Evolutionary conservation across 495 filamentous ascomycete genomes (phyloP).

Genomic region (Chaetomium cochliodes): DNA sequence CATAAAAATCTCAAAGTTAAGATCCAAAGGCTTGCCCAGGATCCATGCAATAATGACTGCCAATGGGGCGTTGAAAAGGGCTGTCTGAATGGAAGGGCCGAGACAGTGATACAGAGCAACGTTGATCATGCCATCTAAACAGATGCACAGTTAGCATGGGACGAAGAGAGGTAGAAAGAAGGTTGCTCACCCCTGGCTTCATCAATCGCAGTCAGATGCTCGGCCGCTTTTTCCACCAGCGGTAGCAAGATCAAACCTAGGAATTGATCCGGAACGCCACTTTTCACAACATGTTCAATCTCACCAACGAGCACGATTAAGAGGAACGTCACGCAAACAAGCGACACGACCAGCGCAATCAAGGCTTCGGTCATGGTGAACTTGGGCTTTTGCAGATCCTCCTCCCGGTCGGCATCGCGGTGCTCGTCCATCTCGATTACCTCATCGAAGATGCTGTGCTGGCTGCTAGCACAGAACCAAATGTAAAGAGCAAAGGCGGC

Average conservation of each 20-base stretch:
- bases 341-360: not conserved
- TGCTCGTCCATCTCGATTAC: slow-evolving; percentile 2
- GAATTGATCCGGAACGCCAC: not conserved
- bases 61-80: not conserved
- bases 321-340: not conserved
- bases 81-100: not conserved
- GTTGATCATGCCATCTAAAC: not conserved
- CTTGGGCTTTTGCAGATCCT: not conserved
- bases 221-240: not conserved
- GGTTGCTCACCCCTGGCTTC: not conserved
- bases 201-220: slow-evolving; percentile 1
- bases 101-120: not conserved
- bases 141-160: not conserved
- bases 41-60: not conserved
- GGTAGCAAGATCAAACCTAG: not conserved
- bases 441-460: slow-evolving; percentile 1
- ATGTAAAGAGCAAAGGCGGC: not conserved
- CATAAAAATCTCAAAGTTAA: slow-evolving; percentile 2
- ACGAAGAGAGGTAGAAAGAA: not conserved
- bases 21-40: slow-evolving; percentile 1
- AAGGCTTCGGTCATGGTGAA: not conserved
- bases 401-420: not conserved
- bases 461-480: not conserved
- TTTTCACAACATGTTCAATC: not conserved
- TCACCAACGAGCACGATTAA: not conserved